Evolutionary conservation across 352 stramenopile species (phyloP).

Genomic region (Phytophthora lateralis): DNA sequence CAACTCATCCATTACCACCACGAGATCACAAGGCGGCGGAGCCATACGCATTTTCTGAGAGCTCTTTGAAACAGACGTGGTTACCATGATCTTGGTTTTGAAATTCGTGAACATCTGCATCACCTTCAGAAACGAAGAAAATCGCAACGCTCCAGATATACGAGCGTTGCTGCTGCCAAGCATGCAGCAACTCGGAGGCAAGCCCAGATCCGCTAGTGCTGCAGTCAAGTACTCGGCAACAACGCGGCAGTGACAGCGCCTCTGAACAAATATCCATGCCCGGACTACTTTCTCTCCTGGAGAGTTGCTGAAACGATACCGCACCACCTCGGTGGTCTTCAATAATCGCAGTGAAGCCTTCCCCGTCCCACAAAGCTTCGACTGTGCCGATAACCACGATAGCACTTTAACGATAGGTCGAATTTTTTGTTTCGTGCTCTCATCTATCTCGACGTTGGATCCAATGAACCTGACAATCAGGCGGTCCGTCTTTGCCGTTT

Average conservation of each 20-base stretch:
- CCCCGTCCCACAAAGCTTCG: conserved; percentile 35
- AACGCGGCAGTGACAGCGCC: conserved; percentile 69
- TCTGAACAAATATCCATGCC: conserved; percentile 77
- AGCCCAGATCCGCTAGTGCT: conserved; percentile 38
- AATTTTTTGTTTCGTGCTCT: conserved; percentile 39
- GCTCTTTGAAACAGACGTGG: conserved; percentile 69
- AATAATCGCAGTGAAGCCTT: conserved; percentile 60
- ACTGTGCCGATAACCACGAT: conserved; percentile 44
- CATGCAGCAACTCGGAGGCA: conserved; percentile 79
- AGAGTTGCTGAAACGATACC: conserved; percentile 50
- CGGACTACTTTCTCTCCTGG: conserved; percentile 25
- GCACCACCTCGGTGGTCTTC: conserved; percentile 59
- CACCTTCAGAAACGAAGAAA: conserved; percentile 75
- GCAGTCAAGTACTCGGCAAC: conserved; percentile 80
- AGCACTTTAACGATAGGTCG: conserved; percentile 65
- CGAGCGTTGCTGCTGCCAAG: conserved; percentile 70
- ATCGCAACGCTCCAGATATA: conserved; percentile 57
- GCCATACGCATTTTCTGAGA: conserved; percentile 51
- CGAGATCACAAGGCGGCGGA: conserved; percentile 62
- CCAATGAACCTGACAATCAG: conserved; percentile 39
- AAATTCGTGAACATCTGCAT: conserved; percentile 62
- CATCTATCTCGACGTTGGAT: conserved; percentile 44
- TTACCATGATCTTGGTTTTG: conserved; percentile 74
- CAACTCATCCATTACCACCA: conserved; percentile 82
- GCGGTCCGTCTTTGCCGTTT: conserved; percentile 28